phyloP scores from a whole-genome alignment of 108 stramenopile species.

The Epithemia pelagica region DNA sequence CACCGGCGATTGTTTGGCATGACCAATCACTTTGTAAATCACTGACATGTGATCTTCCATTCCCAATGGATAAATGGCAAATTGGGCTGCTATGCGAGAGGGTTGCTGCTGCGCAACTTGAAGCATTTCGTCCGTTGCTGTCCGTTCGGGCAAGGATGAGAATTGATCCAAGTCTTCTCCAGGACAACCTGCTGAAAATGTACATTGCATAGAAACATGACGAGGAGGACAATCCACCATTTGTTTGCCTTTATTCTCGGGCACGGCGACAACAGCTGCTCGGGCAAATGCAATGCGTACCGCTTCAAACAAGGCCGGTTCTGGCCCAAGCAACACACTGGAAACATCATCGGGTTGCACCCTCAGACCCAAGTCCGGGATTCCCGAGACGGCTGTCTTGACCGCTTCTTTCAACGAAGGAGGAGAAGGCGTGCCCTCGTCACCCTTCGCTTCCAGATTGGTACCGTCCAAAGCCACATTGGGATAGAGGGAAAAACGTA shows the following conservation, averaged over 20 bases:
- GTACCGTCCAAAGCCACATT: too few relatives aligned
- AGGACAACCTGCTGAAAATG: slow-evolving; percentile 10
- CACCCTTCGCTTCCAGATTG: too few relatives aligned
- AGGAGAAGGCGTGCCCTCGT: too few relatives aligned
- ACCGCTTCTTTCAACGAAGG: slow-evolving; percentile 3
- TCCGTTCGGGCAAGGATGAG: not conserved
- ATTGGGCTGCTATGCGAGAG: slow-evolving; percentile 8
- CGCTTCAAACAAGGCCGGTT: slow-evolving; percentile 11
- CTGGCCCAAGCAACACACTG: slow-evolving; percentile 6
- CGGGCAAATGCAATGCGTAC: slow-evolving; percentile 4
- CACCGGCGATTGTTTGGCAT: slow-evolving; percentile 3
- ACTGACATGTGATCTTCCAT: not conserved
- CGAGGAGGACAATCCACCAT: not conserved
- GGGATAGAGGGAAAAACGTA: too few relatives aligned
- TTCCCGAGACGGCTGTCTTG: not conserved
- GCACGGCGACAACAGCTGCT: not conserved
- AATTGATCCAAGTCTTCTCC: not conserved
- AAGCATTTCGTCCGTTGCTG: not conserved
- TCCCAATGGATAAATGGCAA: slow-evolving; percentile 14
- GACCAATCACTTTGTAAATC: not conserved
- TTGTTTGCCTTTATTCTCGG: not conserved
- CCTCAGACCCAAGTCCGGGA: not conserved
- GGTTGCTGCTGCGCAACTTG: slow-evolving; percentile 8
- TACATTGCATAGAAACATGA: slow-evolving; percentile 10
- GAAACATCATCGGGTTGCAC: slow-evolving; percentile 7